Conservation (phyloP, 305 asterid genomes). For the Andrographis paniculata region DNA sequence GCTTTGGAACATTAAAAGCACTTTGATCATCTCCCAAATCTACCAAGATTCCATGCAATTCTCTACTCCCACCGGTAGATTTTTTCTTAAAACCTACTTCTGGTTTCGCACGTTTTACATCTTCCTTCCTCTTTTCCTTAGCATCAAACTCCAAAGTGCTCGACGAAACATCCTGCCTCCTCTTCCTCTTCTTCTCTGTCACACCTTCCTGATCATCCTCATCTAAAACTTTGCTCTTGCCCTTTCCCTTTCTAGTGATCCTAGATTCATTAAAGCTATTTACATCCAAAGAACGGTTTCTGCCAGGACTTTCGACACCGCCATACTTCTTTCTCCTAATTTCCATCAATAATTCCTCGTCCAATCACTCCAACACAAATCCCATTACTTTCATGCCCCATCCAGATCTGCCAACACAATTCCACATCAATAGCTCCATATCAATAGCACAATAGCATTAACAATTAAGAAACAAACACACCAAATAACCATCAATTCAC, state of each 20-base stretch:
- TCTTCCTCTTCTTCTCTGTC: conserved; percentile 38
- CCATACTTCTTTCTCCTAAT: conserved; percentile 35
- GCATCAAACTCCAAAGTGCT: conserved; percentile 27
- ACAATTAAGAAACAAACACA: too few relatives aligned
- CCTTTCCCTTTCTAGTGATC: conserved; percentile 23
- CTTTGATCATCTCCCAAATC: conserved; percentile 32
- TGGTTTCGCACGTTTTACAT: conserved; percentile 18
- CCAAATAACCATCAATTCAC: conserved; percentile 15
- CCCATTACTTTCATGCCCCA: conserved; percentile 32
- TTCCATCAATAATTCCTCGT: conserved; percentile 53
- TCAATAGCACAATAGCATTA: too few relatives aligned
- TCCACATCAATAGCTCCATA: too few relatives aligned
- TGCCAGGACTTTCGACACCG: conserved; percentile 37
- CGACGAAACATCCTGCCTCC: conserved; percentile 30
- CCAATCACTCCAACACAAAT: conserved; percentile 28
- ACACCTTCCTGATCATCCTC: conserved; percentile 22
- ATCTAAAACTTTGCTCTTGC: conserved; percentile 18
- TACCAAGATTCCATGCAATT: conserved; percentile 28
- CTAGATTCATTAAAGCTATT: conserved; percentile 38
- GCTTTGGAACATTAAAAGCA: conserved; percentile 47
- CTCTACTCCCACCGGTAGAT: conserved; percentile 15
- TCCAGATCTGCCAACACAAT: conserved; percentile 58
- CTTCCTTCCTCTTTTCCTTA: conserved; percentile 39
- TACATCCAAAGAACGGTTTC: conserved; percentile 60
- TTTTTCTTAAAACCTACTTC: conserved; percentile 19